Conservation (phyloP, 441 rosid genomes). For the Jatropha multifida region DNA sequence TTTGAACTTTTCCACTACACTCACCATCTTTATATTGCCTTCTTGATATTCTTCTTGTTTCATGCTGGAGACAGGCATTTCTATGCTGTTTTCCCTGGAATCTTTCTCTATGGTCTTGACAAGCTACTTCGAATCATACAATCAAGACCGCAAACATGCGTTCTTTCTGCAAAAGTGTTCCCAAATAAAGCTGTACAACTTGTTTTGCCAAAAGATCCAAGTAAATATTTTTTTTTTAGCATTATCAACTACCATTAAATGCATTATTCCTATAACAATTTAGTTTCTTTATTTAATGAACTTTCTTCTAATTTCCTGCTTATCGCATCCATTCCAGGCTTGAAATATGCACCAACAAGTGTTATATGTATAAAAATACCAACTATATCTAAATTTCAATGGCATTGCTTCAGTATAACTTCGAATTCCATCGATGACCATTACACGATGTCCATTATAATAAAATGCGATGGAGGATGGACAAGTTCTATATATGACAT, state of each 20-base stretch:
- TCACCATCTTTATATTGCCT: constrained; percentile 70
- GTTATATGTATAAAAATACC: constrained; percentile 68
- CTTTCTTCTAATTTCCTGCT: constrained; percentile 16
- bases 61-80: constrained; percentile 90
- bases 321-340: constrained; percentile 35
- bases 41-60: constrained; percentile 71
- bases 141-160: constrained; percentile 52
- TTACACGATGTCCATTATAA: constrained; percentile 49
- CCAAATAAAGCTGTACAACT: constrained; percentile 70
- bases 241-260: not conserved
- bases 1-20: constrained; percentile 77
- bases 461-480: constrained; percentile 70
- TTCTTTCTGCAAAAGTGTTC: constrained; percentile 56
- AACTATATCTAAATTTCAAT: constrained; percentile 54
- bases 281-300: not conserved
- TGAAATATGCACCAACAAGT: constrained; percentile 66
- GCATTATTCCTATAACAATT: not conserved
- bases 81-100: constrained; percentile 68
- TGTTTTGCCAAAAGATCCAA: constrained; percentile 61
- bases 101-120: constrained; percentile 77
- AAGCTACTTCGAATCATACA: constrained; percentile 67
- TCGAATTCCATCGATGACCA: constrained; percentile 59
- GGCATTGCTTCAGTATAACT: constrained; percentile 84
- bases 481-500: constrained; percentile 53
- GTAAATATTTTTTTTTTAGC: constrained; percentile 33